Conservation (phyloP, 2,329 filamentous ascomycete genomes). For the Colletotrichum musae region DNA sequence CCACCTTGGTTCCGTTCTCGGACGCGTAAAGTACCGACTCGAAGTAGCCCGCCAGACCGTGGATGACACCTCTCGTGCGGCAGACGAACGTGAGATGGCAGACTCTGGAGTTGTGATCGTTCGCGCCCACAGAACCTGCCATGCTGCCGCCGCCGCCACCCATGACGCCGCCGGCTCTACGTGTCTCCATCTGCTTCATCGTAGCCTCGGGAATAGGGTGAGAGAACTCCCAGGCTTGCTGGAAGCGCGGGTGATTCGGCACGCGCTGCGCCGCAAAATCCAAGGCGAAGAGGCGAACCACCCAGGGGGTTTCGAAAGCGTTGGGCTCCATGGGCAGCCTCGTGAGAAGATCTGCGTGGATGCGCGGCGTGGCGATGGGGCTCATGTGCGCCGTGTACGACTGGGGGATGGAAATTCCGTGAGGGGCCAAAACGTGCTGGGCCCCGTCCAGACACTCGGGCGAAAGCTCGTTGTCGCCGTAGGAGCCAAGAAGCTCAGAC, state of each 20-base stretch:
- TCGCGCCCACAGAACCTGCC: constrained; percentile 83
- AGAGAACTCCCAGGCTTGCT: constrained; percentile 84
- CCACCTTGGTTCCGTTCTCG: constrained; percentile 67
- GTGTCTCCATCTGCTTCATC: constrained; percentile 67
- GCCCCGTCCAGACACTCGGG: constrained; percentile 97
- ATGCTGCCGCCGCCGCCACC: constrained; percentile 80
- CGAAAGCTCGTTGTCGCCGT: constrained; percentile 96
- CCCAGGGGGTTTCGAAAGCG: constrained; percentile 92
- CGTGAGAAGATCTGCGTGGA: constrained; percentile 84
- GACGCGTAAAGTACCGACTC: constrained; percentile 91
- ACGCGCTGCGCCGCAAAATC: constrained; percentile 79
- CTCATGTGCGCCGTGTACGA: constrained; percentile 95
- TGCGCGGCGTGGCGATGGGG: constrained; percentile 89
- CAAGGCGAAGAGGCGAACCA: constrained; percentile 91
- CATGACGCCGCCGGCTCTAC: constrained; percentile 75
- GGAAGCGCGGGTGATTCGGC: constrained; percentile 74
- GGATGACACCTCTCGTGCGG: constrained; percentile 84
- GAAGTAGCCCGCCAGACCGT: constrained; percentile 95
- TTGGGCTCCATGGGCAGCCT: constrained; percentile 74
- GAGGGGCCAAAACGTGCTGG: constrained; percentile 84
- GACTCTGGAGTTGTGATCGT: constrained; percentile 91
- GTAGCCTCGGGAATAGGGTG: constrained; percentile 78
- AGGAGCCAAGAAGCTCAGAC: constrained; percentile 94
- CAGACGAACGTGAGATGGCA: constrained; percentile 85
- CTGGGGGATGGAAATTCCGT: constrained; percentile 93